phyloP scores from a whole-genome alignment of 805 yeast genomes.

The Phaffomyces opuntiae region DNA sequence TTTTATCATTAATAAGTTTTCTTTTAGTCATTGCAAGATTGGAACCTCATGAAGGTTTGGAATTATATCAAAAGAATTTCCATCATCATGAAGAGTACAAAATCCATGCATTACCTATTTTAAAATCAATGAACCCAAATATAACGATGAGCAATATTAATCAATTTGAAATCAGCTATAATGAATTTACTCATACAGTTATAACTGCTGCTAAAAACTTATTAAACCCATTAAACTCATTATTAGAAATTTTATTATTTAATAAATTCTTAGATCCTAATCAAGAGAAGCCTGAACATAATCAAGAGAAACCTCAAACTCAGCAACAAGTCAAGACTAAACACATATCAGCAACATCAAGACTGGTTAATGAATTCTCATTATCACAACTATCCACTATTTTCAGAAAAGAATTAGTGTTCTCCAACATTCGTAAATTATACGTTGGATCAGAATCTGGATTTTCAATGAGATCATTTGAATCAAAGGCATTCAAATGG shows the following conservation, averaged over 20 bases:
- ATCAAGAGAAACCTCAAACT: too few relatives aligned
- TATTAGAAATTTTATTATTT: conserved; percentile 38
- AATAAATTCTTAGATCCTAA: conserved; percentile 3
- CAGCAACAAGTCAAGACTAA: neutral
- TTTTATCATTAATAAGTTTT: conserved; percentile 42
- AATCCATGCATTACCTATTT: conserved; percentile 34
- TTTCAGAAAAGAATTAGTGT: conserved; percentile 33
- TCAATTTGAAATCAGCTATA: conserved; percentile 18
- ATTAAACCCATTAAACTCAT: conserved; percentile 35
- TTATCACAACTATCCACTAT: conserved; percentile 36
- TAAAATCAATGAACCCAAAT: conserved; percentile 41
- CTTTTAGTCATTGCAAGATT: conserved; percentile 37
- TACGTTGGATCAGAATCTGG: conserved; percentile 75
- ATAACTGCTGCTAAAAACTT: conserved; percentile 34
- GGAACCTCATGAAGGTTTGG: conserved; percentile 29
- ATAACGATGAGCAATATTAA: conserved; percentile 23
- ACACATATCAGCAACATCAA: conserved; percentile 21
- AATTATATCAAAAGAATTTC: conserved; percentile 20
- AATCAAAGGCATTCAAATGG: conserved; percentile 83
- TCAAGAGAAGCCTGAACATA: neutral
- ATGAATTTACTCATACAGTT: conserved; percentile 29
- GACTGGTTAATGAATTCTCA: conserved; percentile 33
- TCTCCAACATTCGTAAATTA: conserved; percentile 47
- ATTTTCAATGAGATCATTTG: conserved; percentile 82
- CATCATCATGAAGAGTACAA: conserved; percentile 38